phyloP scores from a whole-genome alignment of 305 asterid species.

The Ilex paraguariensis region DNA sequence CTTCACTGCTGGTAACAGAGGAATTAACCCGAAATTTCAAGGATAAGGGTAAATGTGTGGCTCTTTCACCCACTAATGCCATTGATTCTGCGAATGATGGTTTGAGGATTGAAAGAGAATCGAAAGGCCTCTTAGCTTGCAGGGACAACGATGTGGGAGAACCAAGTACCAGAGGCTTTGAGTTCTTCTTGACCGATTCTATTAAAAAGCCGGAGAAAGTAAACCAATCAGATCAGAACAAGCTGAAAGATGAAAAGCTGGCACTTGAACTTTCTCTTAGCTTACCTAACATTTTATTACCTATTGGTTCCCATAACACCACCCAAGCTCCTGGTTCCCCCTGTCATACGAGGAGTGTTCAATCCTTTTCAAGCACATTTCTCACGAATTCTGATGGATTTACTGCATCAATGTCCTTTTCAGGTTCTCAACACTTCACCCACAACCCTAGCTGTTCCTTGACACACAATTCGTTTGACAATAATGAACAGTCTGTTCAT shows the following conservation, averaged over 20 bases:
- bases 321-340: conserved; percentile 80
- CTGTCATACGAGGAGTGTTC: conserved; percentile 73
- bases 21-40: conserved; percentile 33
- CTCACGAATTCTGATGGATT: conserved; percentile 81
- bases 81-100: conserved; percentile 26
- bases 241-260: conserved; percentile 71
- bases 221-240: conserved; percentile 36
- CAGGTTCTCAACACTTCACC: conserved; percentile 90
- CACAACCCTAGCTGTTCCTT: conserved; percentile 97
- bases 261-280: conserved; percentile 85
- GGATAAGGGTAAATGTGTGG: conserved; percentile 73
- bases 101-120: conserved; percentile 41
- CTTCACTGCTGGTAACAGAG: conserved; percentile 23
- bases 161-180: conserved; percentile 69
- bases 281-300: conserved; percentile 87
- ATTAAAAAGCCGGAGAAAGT: conserved; percentile 57
- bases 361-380: conserved; percentile 80
- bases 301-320: conserved; percentile 59
- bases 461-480: conserved; percentile 58
- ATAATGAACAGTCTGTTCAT: conserved; percentile 79
- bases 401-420: conserved; percentile 85
- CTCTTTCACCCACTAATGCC: conserved; percentile 31
- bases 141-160: conserved; percentile 58
- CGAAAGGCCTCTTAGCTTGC: conserved; percentile 25
- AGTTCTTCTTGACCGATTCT: conserved; percentile 75